phyloP scores from a whole-genome alignment of 2,329 filamentous ascomycete species.

The Escovopsis sp. region DNA sequence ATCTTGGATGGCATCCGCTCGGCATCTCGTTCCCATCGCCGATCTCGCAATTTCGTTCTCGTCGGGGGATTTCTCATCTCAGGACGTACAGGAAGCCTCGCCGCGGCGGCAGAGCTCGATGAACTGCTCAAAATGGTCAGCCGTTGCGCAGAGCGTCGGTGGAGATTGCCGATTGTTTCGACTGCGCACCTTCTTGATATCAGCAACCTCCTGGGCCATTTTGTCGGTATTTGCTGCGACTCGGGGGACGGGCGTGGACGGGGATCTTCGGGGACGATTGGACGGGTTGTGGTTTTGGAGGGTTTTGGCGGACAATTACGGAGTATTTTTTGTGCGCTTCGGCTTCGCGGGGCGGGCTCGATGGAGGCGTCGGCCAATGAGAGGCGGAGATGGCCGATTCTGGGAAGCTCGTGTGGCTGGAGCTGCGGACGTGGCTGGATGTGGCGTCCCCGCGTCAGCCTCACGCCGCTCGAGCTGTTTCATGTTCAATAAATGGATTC shows the following conservation, averaged over 20 bases:
- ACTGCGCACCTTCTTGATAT: constrained; percentile 82
- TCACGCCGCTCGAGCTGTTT: too few species aligned
- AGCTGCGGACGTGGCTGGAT: background rate
- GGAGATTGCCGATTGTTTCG: too few species aligned
- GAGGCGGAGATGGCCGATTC: background rate
- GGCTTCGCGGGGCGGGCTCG: constrained; percentile 12
- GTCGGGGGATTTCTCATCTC: constrained; percentile 6
- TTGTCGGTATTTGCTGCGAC: constrained; percentile 40
- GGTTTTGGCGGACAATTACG: constrained; percentile 11
- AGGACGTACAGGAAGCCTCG: constrained; percentile 91
- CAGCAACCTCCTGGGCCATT: constrained; percentile 96
- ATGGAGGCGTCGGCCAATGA: constrained; percentile 9
- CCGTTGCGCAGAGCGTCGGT: too few species aligned
- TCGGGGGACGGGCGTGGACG: constrained; percentile 9
- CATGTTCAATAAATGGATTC: too few species aligned
- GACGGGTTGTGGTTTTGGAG: constrained; percentile 6
- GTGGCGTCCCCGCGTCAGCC: constrained; percentile 6
- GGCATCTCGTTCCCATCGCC: background rate
- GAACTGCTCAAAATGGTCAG: constrained; percentile 68
- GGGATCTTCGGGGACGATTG: constrained; percentile 4
- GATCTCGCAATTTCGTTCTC: constrained; percentile 2
- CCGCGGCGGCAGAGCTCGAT: constrained; percentile 99
- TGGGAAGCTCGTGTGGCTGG: constrained; percentile 1
- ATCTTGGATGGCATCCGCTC: too few species aligned
- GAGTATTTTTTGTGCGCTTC: constrained; percentile 14